Base-by-base conservation (phyloP, 495 filamentous ascomycete species). In the Penicillium manginii region DNA sequence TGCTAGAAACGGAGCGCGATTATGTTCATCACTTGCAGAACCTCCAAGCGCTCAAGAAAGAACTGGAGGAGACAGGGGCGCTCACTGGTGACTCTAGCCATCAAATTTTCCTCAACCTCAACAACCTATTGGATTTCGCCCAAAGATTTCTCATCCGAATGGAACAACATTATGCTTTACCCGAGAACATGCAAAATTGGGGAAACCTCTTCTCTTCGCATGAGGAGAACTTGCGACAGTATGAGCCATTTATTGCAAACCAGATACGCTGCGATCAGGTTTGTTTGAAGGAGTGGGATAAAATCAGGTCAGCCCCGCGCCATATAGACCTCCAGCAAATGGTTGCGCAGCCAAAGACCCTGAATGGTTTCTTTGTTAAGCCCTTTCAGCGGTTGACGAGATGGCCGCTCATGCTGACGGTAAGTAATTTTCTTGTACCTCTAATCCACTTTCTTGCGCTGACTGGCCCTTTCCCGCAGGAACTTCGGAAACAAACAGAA, bases 21-120 rank as follows among this genome's bases (percentile, higher is more conserved):
- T 98, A 98, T 61, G 96, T 98, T n/a, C 93, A 98, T 65, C 93
- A 98, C 76, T 79, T 98, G 26, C 93, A 98, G 67, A 92, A 93
- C 60, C 73, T 98, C 17, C 93, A 98, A 67, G 88, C 92, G 51
- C 84, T 98, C 56, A 97, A 97, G 79, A 94, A 91, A 64, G 85
- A 86, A 23, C 77, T 98, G 32, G 91, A 97, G 66, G 86, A 93
- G 64, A 91, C 89, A 48, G 91, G 92, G 40, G 84, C 91, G 35
- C 85, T 98, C 58, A 86, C 92, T 4, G 93, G 94, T 50, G 96
- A 98, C 72, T 83, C 87, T 15, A 88, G 96, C 23, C 94, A 98
- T 74, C 87, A 92, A 67, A 96, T 98, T 62, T 98, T 98, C 77
- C 80, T 97, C 56, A 98, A 98, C 74, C 80, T 98, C 61, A 96